A percentile compares a stretch with the other conserved stretches of the same genome.
These are phyloP conservation scores for Trichoderma breve DNA, from an alignment of 2,329 filamentous ascomycete genomes.

Conservation along the genomic window DNA sequence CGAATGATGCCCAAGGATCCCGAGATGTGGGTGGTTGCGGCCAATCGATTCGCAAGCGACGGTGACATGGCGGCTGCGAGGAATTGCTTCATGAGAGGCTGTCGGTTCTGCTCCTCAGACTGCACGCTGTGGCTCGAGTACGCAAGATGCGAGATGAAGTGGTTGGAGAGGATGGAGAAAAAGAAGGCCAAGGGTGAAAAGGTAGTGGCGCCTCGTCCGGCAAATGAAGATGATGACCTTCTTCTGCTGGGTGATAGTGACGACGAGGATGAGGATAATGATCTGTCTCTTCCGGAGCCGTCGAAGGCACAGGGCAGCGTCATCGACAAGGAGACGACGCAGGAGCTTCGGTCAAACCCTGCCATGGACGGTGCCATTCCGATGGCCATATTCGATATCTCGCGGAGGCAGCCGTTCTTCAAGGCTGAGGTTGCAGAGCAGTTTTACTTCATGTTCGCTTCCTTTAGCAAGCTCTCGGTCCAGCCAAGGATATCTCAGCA, in stretches of 20 bases:
- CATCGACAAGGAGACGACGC: constrained; percentile 45
- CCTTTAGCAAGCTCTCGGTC: constrained; percentile 66
- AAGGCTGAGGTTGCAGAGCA: constrained; percentile 63
- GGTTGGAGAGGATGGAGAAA: constrained; percentile 76
- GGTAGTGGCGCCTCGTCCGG: constrained; percentile 41
- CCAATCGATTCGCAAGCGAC: constrained; percentile 71
- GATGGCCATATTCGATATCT: constrained; percentile 84
- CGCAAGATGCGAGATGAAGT: constrained; percentile 86
- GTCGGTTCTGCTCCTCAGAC: constrained; percentile 81
- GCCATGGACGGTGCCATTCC: constrained; percentile 92
- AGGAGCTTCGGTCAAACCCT: constrained; percentile 68
- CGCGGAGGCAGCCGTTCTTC: constrained; percentile 73
- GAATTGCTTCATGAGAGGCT: constrained; percentile 81
- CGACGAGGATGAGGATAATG: constrained; percentile 45
- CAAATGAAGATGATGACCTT: constrained; percentile 50
- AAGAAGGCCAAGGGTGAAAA: constrained; percentile 56
- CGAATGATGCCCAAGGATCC: constrained; percentile 82
- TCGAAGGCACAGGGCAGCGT: constrained; percentile 42
- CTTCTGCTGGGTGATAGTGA: constrained; percentile 44
- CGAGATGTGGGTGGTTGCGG: constrained; percentile 83
- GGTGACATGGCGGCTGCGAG: constrained; percentile 86
- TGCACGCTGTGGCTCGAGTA: constrained; percentile 84
- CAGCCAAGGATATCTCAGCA: constrained; percentile 68
- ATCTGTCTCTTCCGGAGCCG: constrained; percentile 45
- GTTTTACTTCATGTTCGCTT: constrained; percentile 78